Evolutionary conservation across 176 grass and related monocot genomes (phyloP).

Genomic region (Chrysopogon serrulatus): DNA sequence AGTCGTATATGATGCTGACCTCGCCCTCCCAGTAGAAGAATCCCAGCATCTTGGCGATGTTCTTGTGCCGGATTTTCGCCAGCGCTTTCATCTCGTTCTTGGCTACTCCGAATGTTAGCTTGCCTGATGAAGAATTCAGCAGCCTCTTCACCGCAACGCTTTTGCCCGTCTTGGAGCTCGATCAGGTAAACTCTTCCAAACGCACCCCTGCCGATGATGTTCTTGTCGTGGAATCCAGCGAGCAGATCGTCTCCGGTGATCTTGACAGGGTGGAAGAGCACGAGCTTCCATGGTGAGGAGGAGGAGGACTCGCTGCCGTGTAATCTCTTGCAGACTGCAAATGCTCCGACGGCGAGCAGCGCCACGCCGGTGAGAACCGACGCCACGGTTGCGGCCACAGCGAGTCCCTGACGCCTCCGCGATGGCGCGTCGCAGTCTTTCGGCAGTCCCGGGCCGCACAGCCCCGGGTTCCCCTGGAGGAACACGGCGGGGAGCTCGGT

Average conservation of each 20-base stretch:
- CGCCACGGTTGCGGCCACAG: conserved; percentile 32
- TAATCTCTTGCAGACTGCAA: conserved; percentile 24
- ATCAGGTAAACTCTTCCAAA: conserved; percentile 55
- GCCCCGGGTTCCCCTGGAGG: conserved; percentile 53
- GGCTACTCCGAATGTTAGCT: conserved; percentile 39
- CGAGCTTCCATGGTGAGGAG: conserved; percentile 39
- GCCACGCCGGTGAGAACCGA: conserved; percentile 22
- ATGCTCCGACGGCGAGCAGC: conserved; percentile 36
- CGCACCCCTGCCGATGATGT: conserved; percentile 45
- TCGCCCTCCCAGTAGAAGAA: conserved; percentile 50
- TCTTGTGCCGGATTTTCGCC: conserved; percentile 66
- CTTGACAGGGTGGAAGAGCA: conserved; percentile 61
- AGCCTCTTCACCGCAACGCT: conserved; percentile 49
- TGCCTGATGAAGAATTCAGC: conserved; percentile 17
- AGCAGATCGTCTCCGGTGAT: conserved; percentile 58
- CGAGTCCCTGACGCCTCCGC: conserved; percentile 23
- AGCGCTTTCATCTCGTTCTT: conserved; percentile 63
- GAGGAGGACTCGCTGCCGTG: not conserved
- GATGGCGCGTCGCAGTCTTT: conserved; percentile 12
- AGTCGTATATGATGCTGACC: conserved; percentile 57
- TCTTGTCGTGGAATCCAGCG: conserved; percentile 41
- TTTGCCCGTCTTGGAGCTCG: conserved; percentile 39
- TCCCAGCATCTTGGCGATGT: conserved; percentile 53
- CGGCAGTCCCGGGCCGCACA: conserved; percentile 61
- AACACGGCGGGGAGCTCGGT: conserved; percentile 64